A percentile compares a stretch with the other conserved stretches of the same genome.
Conservation (phyloP, 202 grass and related monocot genomes). For the Zoysia matrella region DNA sequence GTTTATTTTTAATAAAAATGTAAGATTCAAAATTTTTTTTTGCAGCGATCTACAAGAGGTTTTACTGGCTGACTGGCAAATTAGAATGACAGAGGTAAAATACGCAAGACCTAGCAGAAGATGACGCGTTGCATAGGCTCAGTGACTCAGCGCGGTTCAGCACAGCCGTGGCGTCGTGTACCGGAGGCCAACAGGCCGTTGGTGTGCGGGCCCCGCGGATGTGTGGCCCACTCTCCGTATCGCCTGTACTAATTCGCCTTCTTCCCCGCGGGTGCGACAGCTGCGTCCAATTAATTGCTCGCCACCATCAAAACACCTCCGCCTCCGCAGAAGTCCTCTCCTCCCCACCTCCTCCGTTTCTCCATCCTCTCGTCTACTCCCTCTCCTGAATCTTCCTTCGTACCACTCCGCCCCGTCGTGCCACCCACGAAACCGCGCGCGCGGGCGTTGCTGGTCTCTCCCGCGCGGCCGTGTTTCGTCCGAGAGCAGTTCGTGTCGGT, state of each 20-base stretch:
- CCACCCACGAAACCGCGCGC: conserved; percentile 27
- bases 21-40: no score
- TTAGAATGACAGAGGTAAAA: no score
- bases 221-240: background rate
- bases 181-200: conserved; percentile 44
- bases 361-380: conserved; percentile 24
- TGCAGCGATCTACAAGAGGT: no score
- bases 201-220: background rate
- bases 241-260: conserved; percentile 45
- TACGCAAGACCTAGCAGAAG: background rate
- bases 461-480: background rate
- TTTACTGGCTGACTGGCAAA: no score
- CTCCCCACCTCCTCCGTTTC: background rate
- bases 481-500: background rate
- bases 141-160: background rate
- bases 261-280: conserved; percentile 47
- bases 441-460: background rate
- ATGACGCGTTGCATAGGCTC: background rate
- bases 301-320: conserved; percentile 50
- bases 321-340: background rate
- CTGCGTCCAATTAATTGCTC: conserved; percentile 71
- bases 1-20: no score
- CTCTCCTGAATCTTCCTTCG: conserved; percentile 34
- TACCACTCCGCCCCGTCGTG: conserved; percentile 46
- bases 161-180: conserved; percentile 29